phyloP scores from a whole-genome alignment of 2,329 filamentous ascomycete species.

The Pseudogymnoascus sp. region DNA sequence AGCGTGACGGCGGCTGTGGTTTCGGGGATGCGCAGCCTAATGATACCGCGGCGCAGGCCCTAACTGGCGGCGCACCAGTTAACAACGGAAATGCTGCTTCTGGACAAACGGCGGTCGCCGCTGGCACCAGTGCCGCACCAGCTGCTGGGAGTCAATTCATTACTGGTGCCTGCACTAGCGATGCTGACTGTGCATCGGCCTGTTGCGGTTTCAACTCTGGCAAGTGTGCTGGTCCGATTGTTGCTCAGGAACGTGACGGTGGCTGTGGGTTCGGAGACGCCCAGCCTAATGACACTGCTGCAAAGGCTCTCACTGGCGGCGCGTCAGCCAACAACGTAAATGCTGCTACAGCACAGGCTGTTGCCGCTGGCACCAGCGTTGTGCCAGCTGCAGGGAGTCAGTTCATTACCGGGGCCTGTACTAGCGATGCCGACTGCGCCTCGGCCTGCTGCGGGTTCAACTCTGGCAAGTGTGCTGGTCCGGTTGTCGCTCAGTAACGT shows the following conservation, averaged over 20 bases:
- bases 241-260: conserved; percentile 28
- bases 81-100: neutral
- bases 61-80: conserved; percentile 9
- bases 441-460: conserved; percentile 16
- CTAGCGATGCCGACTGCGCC: conserved; percentile 14
- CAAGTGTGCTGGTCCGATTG: conserved; percentile 29
- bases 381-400: conserved; percentile 14
- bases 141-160: conserved; percentile 12
- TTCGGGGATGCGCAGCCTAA: conserved; percentile 19
- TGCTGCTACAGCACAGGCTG: conserved; percentile 17
- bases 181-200: conserved; percentile 14
- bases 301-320: neutral
- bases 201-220: conserved; percentile 20
- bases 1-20: conserved; percentile 30
- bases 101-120: conserved; percentile 15
- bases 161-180: conserved; percentile 9
- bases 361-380: conserved; percentile 26
- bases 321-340: neutral
- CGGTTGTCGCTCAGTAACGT: conserved; percentile 26
- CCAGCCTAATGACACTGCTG: conserved; percentile 9
- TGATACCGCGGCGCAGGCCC: conserved; percentile 11
- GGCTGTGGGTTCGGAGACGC: conserved; percentile 28
- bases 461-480: conserved; percentile 28
- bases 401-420: conserved; percentile 11
- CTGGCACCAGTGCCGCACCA: conserved; percentile 24